Base-by-base conservation (phyloP, 2,329 filamentous ascomycete species). In the Sclerotinia minor region DNA sequence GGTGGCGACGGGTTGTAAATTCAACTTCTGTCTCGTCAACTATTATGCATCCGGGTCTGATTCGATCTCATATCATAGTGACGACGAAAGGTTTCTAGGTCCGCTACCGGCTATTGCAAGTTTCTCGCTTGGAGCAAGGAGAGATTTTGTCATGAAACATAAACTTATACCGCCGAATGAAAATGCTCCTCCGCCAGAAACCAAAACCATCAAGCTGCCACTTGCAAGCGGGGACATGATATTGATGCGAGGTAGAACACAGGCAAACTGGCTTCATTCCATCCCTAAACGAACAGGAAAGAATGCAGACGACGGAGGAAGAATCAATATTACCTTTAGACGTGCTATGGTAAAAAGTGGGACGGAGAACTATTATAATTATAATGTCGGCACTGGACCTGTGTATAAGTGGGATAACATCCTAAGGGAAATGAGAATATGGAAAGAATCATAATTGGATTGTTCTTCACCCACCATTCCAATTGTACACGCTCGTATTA, bases 321-420 rank as follows among this genome's bases (percentile, higher is more conserved):
- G 87, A 59, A 88, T 90, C 72, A 94, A 94, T 75, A 93, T 94
- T 71, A 94, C 92, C 0, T 92, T 94, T 75, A 81, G 91, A 38
- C 84, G 83, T 72, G 91, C 89, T 29, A 83, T 92, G 81, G 82
- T 90, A 29, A 89, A 84, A 72, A 89, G 81, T 4, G 91, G 90
- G 1, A 94, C 90, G 38, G 88, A 92, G 74, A 94, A 94, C 77
- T 94, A 94, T 77, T 93, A 94, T 77, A 86, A 87, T 75, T 94
- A 94, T 79, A 94, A 94, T 79, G 89, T 94, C 63, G 91, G 91
- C 0, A 83, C 78, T 50, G 91, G 91, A 0, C 82, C 80, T 1
- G 84, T 89, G n/a, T 89, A 87, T 77, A 83, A 82, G 73, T 94
- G 91, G 91, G 82, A 91, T 76, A 81, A 80, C 24, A 76, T 71